Base-by-base conservation (phyloP, 2,329 filamentous ascomycete genomes). In the Allantophomopsis cytisporea region DNA sequence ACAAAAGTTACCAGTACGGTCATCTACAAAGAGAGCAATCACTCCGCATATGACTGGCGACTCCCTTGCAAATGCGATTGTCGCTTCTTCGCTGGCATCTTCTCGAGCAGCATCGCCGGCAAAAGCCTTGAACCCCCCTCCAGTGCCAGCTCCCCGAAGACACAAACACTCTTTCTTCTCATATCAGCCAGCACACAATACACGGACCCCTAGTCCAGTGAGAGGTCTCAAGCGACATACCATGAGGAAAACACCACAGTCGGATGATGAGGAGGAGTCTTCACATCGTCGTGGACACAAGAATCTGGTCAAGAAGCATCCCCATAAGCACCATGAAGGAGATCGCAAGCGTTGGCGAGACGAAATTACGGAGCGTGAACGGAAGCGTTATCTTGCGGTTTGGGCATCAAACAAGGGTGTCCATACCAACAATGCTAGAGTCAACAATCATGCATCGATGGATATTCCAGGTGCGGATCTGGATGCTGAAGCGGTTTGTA, bases 381-480 rank as follows among this genome's bases (percentile, higher is more conserved):
- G 81, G n/a, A 83, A 82, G 52, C 70, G 84, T 2, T 91, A 91
- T 56, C 84, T 89, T 56, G 84, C 81, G 2, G 72, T 91, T 1
- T 91, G 83, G 83, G 84, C 84, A 1, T 84, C 82, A 33, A 91
- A 91, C 50, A 74, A 76, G 37, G 83, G 83, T 0, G 42, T 76
- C 0, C 59, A 73, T 7, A 52, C 57, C 18, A 18, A 31, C 5
- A 33, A 38, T 2, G 42, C 17, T 15, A 23, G 36, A 17, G 32
- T 14, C n/a, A 17, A 32, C 14, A 14, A 13, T 34, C 15, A 18
- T 15, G 14, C 37, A 39, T 41, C 2, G 17, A 40, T 6, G 6
- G 35, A 14, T 20, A 32, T 39, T 14, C 34, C 18, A 6, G 35
- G n/a, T 6, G 20, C 18, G 13, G 31, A 43, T 7, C 44, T 41